Evolutionary conservation across 2,329 filamentous ascomycete genomes (phyloP).

Genomic region (Ophiostoma sp.): DNA sequence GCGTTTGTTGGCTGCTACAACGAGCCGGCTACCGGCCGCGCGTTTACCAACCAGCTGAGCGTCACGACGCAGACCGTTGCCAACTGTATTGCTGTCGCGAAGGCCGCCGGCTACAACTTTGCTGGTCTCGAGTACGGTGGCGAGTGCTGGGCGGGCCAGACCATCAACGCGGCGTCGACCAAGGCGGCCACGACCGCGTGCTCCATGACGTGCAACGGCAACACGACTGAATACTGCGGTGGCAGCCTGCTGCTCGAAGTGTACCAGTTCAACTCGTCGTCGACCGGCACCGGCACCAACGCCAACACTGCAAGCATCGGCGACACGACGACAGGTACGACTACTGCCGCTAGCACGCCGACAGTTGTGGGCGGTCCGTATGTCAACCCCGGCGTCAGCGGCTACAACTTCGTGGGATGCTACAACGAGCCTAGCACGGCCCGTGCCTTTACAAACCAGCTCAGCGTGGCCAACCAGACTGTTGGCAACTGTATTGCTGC

Average conservation of each 20-base stretch:
- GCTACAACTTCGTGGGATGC: slow-evolving; percentile 34
- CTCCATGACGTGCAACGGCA: slow-evolving; percentile 29
- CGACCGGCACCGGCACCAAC: slow-evolving; percentile 6
- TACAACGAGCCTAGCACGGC: slow-evolving; percentile 30
- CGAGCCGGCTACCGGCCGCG: slow-evolving; percentile 27
- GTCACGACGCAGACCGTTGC: slow-evolving; percentile 27
- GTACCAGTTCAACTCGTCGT: slow-evolving; percentile 24
- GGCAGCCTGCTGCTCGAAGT: slow-evolving; percentile 24
- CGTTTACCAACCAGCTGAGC: slow-evolving; percentile 23
- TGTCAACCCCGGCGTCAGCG: slow-evolving; percentile 34
- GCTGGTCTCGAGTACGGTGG: slow-evolving; percentile 49
- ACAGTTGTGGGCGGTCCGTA: slow-evolving; percentile 26
- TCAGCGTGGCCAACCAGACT: slow-evolving; percentile 24
- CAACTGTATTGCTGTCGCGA: slow-evolving; percentile 16
- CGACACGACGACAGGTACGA: not conserved
- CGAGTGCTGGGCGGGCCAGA: slow-evolving; percentile 34
- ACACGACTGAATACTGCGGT: slow-evolving; percentile 27
- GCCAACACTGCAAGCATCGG: not conserved
- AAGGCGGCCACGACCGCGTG: slow-evolving; percentile 29
- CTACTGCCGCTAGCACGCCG: not conserved
- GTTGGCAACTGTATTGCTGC: slow-evolving; percentile 24
- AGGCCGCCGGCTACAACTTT: slow-evolving; percentile 31
- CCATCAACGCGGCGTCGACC: slow-evolving; percentile 26
- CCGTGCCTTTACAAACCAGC: slow-evolving; percentile 26
- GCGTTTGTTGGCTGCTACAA: slow-evolving; percentile 35